These are phyloP conservation scores for Suillus clintonianus DNA, from an alignment of 768 basidiomycete species.

Conservation along the genomic window DNA sequence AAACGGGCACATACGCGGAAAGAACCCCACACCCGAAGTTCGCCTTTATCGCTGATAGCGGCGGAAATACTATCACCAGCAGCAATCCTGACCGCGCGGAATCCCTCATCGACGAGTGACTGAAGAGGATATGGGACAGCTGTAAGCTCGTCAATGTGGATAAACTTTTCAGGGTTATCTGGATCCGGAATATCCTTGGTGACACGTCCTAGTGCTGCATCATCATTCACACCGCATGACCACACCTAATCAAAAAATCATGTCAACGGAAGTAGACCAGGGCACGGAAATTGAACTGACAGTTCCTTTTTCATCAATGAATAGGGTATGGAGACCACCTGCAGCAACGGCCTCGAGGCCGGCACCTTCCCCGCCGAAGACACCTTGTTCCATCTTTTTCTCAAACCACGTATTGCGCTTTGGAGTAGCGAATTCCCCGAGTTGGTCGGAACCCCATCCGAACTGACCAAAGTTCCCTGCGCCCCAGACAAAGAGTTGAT, in stretches of 20 bases:
- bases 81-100: conserved; percentile 80
- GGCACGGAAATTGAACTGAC: conserved; percentile 50
- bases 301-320: conserved; percentile 86
- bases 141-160: conserved; percentile 55
- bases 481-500: conserved; percentile 84
- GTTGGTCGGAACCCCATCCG: conserved; percentile 77
- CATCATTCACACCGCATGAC: conserved; percentile 87
- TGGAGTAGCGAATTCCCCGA: conserved; percentile 77
- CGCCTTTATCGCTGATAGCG: conserved; percentile 77
- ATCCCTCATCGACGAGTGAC: conserved; percentile 72
- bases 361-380: conserved; percentile 68
- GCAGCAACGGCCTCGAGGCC: conserved; percentile 82
- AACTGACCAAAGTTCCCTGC: conserved; percentile 95
- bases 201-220: conserved; percentile 82
- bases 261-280: conserved; percentile 3
- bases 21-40: conserved; percentile 85
- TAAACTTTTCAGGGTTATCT: conserved; percentile 54
- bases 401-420: conserved; percentile 78
- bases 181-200: conserved; percentile 65
- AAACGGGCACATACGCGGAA: conserved; percentile 69
- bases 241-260: conserved; percentile 53
- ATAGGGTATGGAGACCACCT: conserved; percentile 88
- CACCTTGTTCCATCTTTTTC: conserved; percentile 68
- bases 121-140: conserved; percentile 67
- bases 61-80: conserved; percentile 90